Conservation (phyloP, 306 rosid genomes). For the Gastrolobium villosum region DNA sequence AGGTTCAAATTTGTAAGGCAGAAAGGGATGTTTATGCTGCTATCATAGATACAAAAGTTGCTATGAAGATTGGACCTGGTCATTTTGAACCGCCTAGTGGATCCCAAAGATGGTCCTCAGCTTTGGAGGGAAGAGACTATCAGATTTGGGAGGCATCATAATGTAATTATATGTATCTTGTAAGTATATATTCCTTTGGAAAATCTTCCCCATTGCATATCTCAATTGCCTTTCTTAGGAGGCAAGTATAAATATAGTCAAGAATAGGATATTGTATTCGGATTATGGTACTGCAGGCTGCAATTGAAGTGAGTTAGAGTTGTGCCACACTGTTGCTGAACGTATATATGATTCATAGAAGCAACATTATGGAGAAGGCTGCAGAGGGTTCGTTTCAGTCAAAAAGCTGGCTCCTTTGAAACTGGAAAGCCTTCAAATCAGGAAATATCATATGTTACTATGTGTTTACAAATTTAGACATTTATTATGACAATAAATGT, state of each 20-base stretch:
- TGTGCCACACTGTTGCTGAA: conserved; percentile 28
- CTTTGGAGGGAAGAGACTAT: conserved; percentile 79
- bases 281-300: conserved; percentile 11
- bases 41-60: conserved; percentile 70
- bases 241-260: not conserved
- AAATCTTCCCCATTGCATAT: conserved; percentile 8
- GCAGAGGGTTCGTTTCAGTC: conserved; percentile 40
- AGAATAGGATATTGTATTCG: conserved; percentile 15
- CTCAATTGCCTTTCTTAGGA: conserved; percentile 21
- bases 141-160: conserved; percentile 84
- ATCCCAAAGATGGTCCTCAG: conserved; percentile 66
- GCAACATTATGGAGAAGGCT: conserved; percentile 37
- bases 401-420: conserved; percentile 39
- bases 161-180: conserved; percentile 20
- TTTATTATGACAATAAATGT: not conserved
- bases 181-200: conserved; percentile 26
- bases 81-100: conserved; percentile 80
- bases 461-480: conserved; percentile 22
- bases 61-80: conserved; percentile 96
- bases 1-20: conserved; percentile 81
- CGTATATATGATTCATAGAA: conserved; percentile 5
- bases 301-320: conserved; percentile 36
- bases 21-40: conserved; percentile 97
- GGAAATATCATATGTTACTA: conserved; percentile 27
- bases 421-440: conserved; percentile 39